A percentile compares a stretch with the other conserved stretches of the same genome.
phyloP scores from a whole-genome alignment of 345 rosid genomes.

The Barbarea vulgaris region DNA sequence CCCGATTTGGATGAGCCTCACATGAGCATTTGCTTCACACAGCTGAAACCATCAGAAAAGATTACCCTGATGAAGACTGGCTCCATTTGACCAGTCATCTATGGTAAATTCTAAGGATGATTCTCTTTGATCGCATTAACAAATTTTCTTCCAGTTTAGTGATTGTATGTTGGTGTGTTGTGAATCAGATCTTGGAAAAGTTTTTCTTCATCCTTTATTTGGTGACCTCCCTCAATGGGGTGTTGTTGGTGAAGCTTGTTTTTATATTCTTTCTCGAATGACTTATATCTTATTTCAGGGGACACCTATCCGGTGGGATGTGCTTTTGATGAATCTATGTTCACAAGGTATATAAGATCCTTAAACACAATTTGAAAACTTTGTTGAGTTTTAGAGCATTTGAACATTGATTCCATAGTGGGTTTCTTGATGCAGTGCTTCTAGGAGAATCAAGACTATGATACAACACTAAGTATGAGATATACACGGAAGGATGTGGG shows the following conservation, averaged over 20 bases:
- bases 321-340: conserved; percentile 71
- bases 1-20: conserved; percentile 72
- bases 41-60: conserved; percentile 72
- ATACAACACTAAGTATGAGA: conserved; percentile 54
- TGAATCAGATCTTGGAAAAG: conserved; percentile 77
- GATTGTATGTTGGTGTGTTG: conserved; percentile 8
- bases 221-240: conserved; percentile 97
- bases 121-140: not conserved
- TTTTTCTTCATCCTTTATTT: conserved; percentile 69
- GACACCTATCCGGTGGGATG: conserved; percentile 90
- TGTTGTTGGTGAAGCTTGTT: conserved; percentile 42
- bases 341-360: conserved; percentile 57
- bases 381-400: not conserved
- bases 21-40: conserved; percentile 66
- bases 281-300: conserved; percentile 40
- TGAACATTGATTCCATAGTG: not conserved
- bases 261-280: not conserved
- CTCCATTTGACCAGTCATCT: conserved; percentile 66
- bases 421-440: conserved; percentile 45
- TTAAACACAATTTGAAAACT: not conserved
- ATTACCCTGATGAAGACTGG: conserved; percentile 66
- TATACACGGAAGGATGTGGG: conserved; percentile 59
- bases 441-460: conserved; percentile 57
- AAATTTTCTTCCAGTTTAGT: not conserved
- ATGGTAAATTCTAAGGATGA: conserved; percentile 47